Evolutionary conservation across 2,329 filamentous ascomycete species (phyloP).

Genomic region (Colletotrichum lupini): DNA sequence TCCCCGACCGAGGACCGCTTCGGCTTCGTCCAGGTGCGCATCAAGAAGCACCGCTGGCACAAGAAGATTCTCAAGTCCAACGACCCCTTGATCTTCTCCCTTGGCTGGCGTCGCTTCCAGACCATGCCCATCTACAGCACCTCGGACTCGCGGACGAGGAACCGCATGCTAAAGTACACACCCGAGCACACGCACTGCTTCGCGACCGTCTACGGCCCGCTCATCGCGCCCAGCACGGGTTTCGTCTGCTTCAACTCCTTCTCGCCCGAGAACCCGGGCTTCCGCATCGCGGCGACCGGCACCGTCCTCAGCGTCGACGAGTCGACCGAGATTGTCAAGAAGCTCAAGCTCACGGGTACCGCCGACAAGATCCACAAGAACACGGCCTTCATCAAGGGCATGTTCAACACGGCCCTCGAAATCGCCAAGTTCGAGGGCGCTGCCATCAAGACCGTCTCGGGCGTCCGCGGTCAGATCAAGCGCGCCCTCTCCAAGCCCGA

Average conservation of each 20-base stretch:
- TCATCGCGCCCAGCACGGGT: slow-evolving; percentile 94
- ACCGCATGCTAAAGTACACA: slow-evolving; percentile 98
- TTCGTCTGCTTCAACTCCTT: slow-evolving; percentile 95
- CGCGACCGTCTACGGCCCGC: slow-evolving; percentile 92
- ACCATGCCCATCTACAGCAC: slow-evolving; percentile 93
- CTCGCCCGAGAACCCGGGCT: slow-evolving; percentile 84
- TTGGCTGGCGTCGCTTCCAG: slow-evolving; percentile 97
- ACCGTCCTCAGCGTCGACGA: slow-evolving; percentile 95
- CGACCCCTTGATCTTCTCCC: slow-evolving; percentile 95
- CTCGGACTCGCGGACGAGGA: slow-evolving; percentile 90
- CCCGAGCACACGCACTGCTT: slow-evolving; percentile 99
- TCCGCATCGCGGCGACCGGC: slow-evolving; percentile 93
- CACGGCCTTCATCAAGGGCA: slow-evolving; percentile 97
- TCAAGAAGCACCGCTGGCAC: slow-evolving; percentile 98
- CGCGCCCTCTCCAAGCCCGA: slow-evolving; percentile 92
- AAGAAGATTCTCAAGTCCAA: slow-evolving; percentile 99
- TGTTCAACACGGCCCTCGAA: slow-evolving; percentile 94
- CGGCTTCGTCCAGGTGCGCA: slow-evolving; percentile 93
- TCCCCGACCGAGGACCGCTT: slow-evolving; percentile 95
- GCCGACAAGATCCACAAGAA: slow-evolving; percentile 99
- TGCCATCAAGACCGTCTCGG: slow-evolving; percentile 94
- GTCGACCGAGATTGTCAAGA: slow-evolving; percentile 97
- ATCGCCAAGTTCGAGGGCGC: slow-evolving; percentile 99
- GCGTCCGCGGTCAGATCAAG: slow-evolving; percentile 97
- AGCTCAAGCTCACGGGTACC: slow-evolving; percentile 93